Base-by-base conservation (phyloP, 192 early-diverging fungal genomes). In the Rhizophagus prolifer region DNA sequence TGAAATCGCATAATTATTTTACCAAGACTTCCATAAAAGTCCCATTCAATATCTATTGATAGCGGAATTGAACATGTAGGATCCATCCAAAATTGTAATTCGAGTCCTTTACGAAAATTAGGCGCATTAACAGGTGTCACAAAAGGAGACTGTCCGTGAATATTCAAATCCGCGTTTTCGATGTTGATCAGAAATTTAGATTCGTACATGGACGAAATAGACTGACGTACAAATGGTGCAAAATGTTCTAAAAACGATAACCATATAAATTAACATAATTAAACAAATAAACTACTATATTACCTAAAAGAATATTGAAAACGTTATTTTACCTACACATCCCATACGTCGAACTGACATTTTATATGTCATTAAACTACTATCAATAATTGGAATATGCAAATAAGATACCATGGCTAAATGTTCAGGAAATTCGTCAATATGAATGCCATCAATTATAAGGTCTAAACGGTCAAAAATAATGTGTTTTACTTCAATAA, bases 11-110 rank as follows among this genome's bases (percentile, higher is more conserved):
- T 91, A 9, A 92, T 84, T 47, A 90, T 79, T 26, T 90, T 85
- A 31, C 90, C 91, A 34, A 92, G 75, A 75, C 89, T 91, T 47
- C 91, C 90, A 78, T 92, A 93, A 82, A 84, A 87, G 80, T 93
- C 90, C 16, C 93, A 80, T 1, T 63, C 65, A 59, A 93, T 76
- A 12, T 81, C 73, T 0, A 94, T 14, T 9, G 83, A 72, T 47
- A 88, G 21, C 2, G 85, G 79, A 8, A 81, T 71, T 16, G 78
- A 34, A 70, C 88, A 89, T 21, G 75, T 81, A 9, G 85, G 88
- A 62, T 89, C 88, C 59, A 81, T 85, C 88, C 88, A 89, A 26
- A 89, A 80, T 38, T 81, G 79, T 2, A 89, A 76, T 7, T 79
- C 75, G 10, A 89, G 71, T 10, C 88, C 88, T 6, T 75, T 79